Conservation (phyloP, 352 stramenopile species). For the Phytopythium helicoides region DNA sequence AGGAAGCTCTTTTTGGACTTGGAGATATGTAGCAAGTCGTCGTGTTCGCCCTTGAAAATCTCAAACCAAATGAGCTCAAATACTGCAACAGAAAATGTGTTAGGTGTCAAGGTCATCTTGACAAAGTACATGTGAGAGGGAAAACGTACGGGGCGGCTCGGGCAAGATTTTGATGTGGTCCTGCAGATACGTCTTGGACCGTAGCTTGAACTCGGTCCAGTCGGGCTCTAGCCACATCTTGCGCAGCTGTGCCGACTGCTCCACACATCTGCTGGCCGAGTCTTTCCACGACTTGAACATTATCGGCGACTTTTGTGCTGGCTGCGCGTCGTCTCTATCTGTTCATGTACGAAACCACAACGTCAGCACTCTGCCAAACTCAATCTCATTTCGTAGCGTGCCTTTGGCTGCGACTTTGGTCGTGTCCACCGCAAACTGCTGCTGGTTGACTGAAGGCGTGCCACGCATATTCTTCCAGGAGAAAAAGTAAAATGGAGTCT, state of each 20-base stretch:
- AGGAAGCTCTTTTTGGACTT: slow-evolving; percentile 71
- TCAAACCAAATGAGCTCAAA: slow-evolving; percentile 87
- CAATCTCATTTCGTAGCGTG: no score
- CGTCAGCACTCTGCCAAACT: no score
- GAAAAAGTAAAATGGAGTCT: no score
- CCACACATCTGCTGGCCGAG: slow-evolving; percentile 33
- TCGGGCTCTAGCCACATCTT: slow-evolving; percentile 78
- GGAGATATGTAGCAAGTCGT: slow-evolving; percentile 65
- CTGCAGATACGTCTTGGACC: slow-evolving; percentile 68
- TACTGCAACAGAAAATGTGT: slow-evolving; percentile 28
- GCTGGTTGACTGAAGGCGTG: background rate
- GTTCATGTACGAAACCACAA: background rate
- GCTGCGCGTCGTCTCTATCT: slow-evolving; percentile 7
- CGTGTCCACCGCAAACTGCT: background rate
- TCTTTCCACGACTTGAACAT: slow-evolving; percentile 45
- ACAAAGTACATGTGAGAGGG: no score
- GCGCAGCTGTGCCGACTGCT: slow-evolving; percentile 41
- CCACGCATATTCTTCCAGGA: background rate
- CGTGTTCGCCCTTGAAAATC: slow-evolving; percentile 63
- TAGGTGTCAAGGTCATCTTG: background rate
- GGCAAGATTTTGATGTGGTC: slow-evolving; percentile 61
- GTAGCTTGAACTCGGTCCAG: slow-evolving; percentile 59
- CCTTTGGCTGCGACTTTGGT: background rate
- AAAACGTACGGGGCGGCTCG: slow-evolving; percentile 59
- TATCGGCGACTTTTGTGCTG: slow-evolving; percentile 30